phyloP scores from a whole-genome alignment of 306 rosid genomes.

The Mucuna pruriens region DNA sequence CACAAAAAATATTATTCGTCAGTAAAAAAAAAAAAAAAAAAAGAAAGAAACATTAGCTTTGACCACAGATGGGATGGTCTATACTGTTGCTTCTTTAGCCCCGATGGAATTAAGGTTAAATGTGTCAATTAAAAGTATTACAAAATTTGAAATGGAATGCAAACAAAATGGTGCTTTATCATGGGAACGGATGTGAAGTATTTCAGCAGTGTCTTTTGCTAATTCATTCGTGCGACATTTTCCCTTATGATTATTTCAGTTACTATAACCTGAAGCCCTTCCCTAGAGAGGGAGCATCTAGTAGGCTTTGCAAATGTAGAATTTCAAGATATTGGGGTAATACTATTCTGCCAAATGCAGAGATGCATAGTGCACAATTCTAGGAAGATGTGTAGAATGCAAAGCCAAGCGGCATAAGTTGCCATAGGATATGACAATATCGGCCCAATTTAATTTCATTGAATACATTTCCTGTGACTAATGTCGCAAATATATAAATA shows the following conservation, averaged over 20 bases:
- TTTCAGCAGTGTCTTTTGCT: not conserved
- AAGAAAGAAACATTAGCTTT: not conserved
- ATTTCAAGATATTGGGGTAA: not conserved
- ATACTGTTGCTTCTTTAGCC: not conserved
- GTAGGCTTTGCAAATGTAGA: not conserved
- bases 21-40: too few relatives aligned
- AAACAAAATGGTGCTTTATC: not conserved
- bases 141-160: not conserved
- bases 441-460: not conserved
- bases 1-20: not conserved
- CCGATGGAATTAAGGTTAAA: not conserved
- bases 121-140: not conserved
- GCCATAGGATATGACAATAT: not conserved
- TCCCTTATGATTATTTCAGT: not conserved
- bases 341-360: not conserved
- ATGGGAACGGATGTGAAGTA: not conserved
- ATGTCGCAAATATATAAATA: not conserved
- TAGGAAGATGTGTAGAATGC: not conserved
- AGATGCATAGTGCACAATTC: not conserved
- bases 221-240: not conserved
- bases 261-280: not conserved
- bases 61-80: not conserved
- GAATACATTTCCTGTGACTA: not conserved
- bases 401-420: not conserved
- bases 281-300: not conserved